Base-by-base conservation (phyloP, 2,329 filamentous ascomycete species). In the Westerdykella ornata region DNA sequence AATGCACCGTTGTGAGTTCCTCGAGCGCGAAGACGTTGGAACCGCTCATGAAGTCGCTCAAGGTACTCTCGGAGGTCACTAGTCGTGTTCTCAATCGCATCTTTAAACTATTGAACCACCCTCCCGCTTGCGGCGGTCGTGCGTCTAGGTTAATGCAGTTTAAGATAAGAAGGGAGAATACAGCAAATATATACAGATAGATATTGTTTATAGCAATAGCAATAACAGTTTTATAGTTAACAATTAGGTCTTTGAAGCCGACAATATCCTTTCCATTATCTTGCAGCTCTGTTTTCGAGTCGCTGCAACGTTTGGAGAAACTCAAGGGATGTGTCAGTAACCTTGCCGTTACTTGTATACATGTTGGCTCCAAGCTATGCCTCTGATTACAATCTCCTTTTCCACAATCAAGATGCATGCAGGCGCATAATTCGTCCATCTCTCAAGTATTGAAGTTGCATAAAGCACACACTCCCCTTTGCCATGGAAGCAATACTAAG, bases 261-360 rank as follows among this genome's bases (percentile, higher is more conserved):
- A 67, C 62, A 34, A 73, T 67, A 45, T 71, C 59, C 33, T 71
- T 63, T 19, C 66, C 68, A 61, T 72, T 69, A 38, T 72, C 73
- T 43, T 47, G 65, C 35, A 73, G 47, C 49, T 59, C 68, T 4
- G 68, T 57, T 39, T 62, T 55, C 44, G 47, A 52, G 22, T 32
- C 26, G 12, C 45, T 37, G 29, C 43, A 48, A 34, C 42, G 41
- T 14, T 46, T 55, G 16, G 48, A 53, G 28, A n/a, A n/a, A n/a
- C n/a, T n/a, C n/a, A n/a, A n/a, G n/a, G n/a, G n/a, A n/a, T n/a
- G n/a, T n/a, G n/a, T n/a, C n/a, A n/a, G n/a, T n/a, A n/a, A n/a
- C n/a, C n/a, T n/a, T n/a, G n/a, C n/a, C n/a, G n/a, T n/a, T n/a
- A n/a, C n/a, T n/a, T n/a, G n/a, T n/a, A n/a, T n/a, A n/a, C n/a